A percentile compares a stretch with the other conserved stretches of the same genome.
Evolutionary conservation across 2,329 filamentous ascomycete genomes (phyloP).

Genomic region (Tolypocladium inflatum): DNA sequence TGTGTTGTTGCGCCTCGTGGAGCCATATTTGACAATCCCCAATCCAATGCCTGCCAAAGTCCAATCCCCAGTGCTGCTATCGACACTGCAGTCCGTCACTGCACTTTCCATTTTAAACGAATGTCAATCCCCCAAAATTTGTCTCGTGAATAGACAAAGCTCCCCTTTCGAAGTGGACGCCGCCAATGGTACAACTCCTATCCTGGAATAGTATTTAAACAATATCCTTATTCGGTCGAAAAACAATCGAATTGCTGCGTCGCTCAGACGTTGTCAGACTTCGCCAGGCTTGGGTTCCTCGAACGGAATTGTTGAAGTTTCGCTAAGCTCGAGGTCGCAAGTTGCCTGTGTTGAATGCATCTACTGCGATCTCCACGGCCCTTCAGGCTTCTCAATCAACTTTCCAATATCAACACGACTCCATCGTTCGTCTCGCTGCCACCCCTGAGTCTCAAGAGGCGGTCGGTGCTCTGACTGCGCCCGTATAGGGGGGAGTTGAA

Average conservation of each 20-base stretch:
- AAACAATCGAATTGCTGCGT: not conserved
- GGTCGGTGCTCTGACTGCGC: conserved; percentile 21
- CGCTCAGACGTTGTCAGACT: too few relatives aligned
- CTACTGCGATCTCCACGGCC: conserved; percentile 16
- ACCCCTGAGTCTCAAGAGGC: conserved; percentile 13
- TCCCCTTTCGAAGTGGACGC: not conserved
- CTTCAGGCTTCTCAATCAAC: conserved; percentile 48
- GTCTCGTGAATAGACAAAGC: not conserved
- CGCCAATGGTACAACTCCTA: not conserved
- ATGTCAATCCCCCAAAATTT: not conserved
- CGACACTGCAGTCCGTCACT: not conserved
- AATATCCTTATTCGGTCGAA: not conserved
- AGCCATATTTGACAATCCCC: not conserved
- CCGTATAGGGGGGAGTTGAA: conserved; percentile 40
- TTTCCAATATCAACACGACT: conserved; percentile 52
- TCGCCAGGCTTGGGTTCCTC: not conserved
- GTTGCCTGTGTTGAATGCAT: not conserved
- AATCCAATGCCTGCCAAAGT: not conserved
- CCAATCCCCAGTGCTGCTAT: not conserved
- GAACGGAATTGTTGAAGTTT: not conserved
- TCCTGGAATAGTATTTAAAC: not conserved
- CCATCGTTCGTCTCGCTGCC: conserved; percentile 39
- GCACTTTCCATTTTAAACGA: not conserved
- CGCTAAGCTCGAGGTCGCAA: not conserved
- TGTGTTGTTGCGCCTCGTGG: not conserved